A percentile compares a stretch with the other conserved stretches of the same genome.
Evolutionary conservation across 2,329 filamentous ascomycete genomes (phyloP).

Genomic region (Scleromitrula shiraiana): DNA sequence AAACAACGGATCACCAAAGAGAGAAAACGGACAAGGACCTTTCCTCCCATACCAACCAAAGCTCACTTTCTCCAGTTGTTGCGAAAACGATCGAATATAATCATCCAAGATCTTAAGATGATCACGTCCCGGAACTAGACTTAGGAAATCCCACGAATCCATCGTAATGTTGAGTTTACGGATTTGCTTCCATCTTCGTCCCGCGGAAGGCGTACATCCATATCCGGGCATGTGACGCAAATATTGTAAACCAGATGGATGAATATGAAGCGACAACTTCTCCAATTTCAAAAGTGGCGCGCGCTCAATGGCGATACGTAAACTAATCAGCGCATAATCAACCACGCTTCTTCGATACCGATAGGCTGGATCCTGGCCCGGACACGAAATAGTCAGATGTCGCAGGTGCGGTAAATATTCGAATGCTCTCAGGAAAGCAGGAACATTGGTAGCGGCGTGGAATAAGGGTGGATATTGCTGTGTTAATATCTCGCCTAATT

Average conservation of each 20-base stretch:
- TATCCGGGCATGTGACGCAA: slow-evolving; percentile 67
- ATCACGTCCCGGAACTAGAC: slow-evolving; percentile 52
- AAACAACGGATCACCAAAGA: slow-evolving; percentile 59
- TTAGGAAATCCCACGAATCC: slow-evolving; percentile 59
- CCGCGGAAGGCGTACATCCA: slow-evolving; percentile 64
- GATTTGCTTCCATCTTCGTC: slow-evolving; percentile 71
- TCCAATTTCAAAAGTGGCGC: slow-evolving; percentile 56
- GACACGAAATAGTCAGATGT: slow-evolving; percentile 70
- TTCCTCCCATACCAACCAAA: slow-evolving; percentile 71
- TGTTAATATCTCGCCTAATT: slow-evolving; percentile 72
- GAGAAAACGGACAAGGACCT: slow-evolving; percentile 65
- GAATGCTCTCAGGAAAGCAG: slow-evolving; percentile 72
- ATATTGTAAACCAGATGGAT: slow-evolving; percentile 69
- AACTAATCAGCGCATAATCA: slow-evolving; percentile 81
- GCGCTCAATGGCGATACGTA: slow-evolving; percentile 75
- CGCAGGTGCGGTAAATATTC: slow-evolving; percentile 59
- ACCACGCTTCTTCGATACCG: slow-evolving; percentile 70
- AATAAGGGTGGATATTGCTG: slow-evolving; percentile 85
- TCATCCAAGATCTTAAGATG: slow-evolving; percentile 74
- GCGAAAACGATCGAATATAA: slow-evolving; percentile 65
- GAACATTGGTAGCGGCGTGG: slow-evolving; percentile 81
- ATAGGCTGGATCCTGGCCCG: slow-evolving; percentile 60
- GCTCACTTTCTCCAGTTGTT: slow-evolving; percentile 57
- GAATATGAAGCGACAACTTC: slow-evolving; percentile 66
- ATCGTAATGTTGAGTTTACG: slow-evolving; percentile 64